Evolutionary conservation across 345 rosid species (phyloP).

Genomic region (Dimocarpus longan): DNA sequence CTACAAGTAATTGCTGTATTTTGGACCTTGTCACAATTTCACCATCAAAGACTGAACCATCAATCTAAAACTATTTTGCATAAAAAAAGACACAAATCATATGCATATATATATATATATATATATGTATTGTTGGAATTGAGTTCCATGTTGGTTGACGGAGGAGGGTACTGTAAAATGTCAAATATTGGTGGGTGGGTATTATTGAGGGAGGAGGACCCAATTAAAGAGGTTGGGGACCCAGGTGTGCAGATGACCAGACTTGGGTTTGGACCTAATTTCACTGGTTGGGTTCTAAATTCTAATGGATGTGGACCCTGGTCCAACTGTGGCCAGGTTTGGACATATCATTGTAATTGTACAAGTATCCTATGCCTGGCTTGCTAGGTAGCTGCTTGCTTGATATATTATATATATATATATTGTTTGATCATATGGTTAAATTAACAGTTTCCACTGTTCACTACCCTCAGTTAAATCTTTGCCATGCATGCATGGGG

Average conservation of each 20-base stretch:
- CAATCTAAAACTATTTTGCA: neutral
- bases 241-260: slow-evolving; percentile 24
- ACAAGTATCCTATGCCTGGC: slow-evolving; percentile 29
- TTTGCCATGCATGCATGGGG: neutral
- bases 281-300: slow-evolving; percentile 15
- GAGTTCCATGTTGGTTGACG: neutral
- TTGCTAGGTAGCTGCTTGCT: neutral
- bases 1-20: slow-evolving; percentile 9
- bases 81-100: neutral
- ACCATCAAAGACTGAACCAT: slow-evolving; percentile 13
- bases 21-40: slow-evolving; percentile 28
- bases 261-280: slow-evolving; percentile 23
- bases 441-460: no score
- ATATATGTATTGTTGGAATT: no score
- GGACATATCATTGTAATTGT: neutral
- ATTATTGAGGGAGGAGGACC: slow-evolving; percentile 10
- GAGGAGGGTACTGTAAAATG: neutral
- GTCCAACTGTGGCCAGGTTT: slow-evolving; percentile 5
- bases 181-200: neutral
- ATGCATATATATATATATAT: no score
- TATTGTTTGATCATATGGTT: neutral
- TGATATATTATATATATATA: neutral
- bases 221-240: slow-evolving; percentile 15
- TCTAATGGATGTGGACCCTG: slow-evolving; percentile 17
- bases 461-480: neutral